A percentile compares a stretch with the other conserved stretches of the same genome.
Conservation (phyloP, 768 basidiomycete genomes). For the Jaapia argillacea region DNA sequence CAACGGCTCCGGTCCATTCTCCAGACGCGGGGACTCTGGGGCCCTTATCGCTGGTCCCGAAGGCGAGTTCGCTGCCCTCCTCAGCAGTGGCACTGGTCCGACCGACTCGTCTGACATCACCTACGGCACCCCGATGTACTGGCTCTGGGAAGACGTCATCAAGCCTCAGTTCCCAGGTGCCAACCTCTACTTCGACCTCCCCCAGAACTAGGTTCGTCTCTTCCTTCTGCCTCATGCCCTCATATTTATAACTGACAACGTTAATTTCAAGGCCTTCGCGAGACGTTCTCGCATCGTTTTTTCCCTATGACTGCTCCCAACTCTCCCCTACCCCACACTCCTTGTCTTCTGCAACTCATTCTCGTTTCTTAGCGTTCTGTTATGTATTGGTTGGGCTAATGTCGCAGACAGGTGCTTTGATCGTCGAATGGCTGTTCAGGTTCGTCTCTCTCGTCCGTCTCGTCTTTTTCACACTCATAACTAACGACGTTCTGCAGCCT, state of each 20-base stretch:
- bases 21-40: slow-evolving; percentile 17
- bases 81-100: slow-evolving; percentile 14
- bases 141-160: slow-evolving; percentile 12
- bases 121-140: slow-evolving; percentile 13
- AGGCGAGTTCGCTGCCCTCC: slow-evolving; percentile 10
- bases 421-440: no score
- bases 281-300: no score
- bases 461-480: background rate
- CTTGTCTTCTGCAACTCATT: no score
- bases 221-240: slow-evolving; percentile 2
- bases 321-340: no score
- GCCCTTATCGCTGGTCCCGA: slow-evolving; percentile 11
- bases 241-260: no score
- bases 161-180: slow-evolving; percentile 15
- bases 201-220: slow-evolving; percentile 8
- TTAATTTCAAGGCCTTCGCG: no score
- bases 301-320: no score
- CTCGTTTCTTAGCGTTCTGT: no score
- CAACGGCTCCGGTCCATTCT: slow-evolving; percentile 12
- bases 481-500: slow-evolving; percentile 5
- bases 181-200: slow-evolving; percentile 11
- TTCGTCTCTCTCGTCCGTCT: slow-evolving; percentile 2
- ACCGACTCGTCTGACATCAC: slow-evolving; percentile 16
- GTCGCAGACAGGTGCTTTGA: no score
- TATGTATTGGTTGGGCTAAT: no score